Evolutionary conservation across 2,329 filamentous ascomycete genomes (phyloP).

Genomic region (Colletotrichum somersetense): DNA sequence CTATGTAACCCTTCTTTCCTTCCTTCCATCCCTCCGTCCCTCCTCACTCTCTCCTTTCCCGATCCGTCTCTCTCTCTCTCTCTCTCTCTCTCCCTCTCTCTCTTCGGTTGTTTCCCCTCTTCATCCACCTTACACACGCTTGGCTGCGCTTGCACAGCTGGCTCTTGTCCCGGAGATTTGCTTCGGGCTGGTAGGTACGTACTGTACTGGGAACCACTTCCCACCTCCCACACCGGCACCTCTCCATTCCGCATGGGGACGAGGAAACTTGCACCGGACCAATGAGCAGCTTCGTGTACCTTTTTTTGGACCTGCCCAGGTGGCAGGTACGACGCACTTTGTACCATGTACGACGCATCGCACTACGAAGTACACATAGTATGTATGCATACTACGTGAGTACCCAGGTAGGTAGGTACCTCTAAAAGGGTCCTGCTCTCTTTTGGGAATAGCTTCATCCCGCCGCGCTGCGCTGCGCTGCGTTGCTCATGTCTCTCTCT

Average conservation of each 20-base stretch:
- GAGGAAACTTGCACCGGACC: conserved; percentile 15
- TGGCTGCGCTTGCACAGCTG: neutral
- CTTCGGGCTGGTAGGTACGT: neutral
- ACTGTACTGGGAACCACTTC: conserved; percentile 8
- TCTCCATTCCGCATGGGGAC: conserved; percentile 7
- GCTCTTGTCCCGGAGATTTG: conserved; percentile 13
- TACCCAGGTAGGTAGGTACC: no score
- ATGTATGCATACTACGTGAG: no score
- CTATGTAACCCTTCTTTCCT: neutral
- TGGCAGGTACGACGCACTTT: no score
- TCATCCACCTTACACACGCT: neutral
- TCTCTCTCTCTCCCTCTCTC: neutral
- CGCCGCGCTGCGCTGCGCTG: neutral
- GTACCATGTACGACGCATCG: no score
- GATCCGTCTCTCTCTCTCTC: neutral
- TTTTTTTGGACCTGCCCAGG: neutral
- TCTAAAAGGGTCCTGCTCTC: neutral
- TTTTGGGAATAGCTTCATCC: conserved; percentile 3
- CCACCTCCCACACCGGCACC: neutral
- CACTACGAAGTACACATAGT: no score
- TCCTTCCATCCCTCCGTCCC: neutral
- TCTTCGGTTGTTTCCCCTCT: neutral
- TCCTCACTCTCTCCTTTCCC: neutral
- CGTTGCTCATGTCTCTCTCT: neutral
- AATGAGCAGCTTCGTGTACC: conserved; percentile 34